Conservation (phyloP, 1,139 yeast species). For the Yamadazyma epiphylla region DNA sequence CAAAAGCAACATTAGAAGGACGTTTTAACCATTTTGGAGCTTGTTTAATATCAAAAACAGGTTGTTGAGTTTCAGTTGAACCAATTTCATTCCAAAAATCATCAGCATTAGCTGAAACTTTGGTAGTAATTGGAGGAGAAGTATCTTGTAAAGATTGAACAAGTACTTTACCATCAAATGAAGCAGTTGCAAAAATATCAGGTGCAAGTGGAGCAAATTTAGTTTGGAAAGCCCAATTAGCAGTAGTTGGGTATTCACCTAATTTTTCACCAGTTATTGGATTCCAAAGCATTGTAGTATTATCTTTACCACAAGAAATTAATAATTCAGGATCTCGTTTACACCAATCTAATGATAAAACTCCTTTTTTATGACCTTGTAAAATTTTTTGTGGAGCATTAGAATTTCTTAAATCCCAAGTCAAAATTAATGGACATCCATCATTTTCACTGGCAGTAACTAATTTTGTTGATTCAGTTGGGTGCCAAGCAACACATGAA, state of each 20-base stretch:
- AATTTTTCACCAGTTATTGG: conserved; percentile 67
- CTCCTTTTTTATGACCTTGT: conserved; percentile 83
- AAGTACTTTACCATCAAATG: conserved; percentile 83
- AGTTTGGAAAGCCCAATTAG: conserved; percentile 91
- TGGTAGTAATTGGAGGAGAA: conserved; percentile 48
- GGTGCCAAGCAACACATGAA: conserved; percentile 83
- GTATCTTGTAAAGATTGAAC: conserved; percentile 89
- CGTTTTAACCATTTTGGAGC: conserved; percentile 88
- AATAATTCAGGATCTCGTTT: conserved; percentile 72
- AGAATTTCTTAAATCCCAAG: conserved; percentile 95
- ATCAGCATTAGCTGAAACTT: conserved; percentile 50
- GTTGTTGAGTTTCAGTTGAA: conserved; percentile 70
- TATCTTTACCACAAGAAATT: conserved; percentile 89
- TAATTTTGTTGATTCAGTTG: conserved; percentile 76
- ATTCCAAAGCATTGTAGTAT: conserved; percentile 85
- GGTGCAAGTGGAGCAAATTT: conserved; percentile 86
- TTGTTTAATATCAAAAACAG: conserved; percentile 62
- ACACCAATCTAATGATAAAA: conserved; percentile 93
- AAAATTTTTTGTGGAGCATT: conserved; percentile 79
- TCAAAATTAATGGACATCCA: conserved; percentile 70
- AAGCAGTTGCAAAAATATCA: conserved; percentile 88
- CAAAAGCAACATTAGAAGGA: conserved; percentile 78
- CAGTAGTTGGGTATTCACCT: conserved; percentile 87
- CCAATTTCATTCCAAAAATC: conserved; percentile 81
- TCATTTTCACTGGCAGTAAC: conserved; percentile 87